These are phyloP conservation scores for Singerocomus rubriflavus DNA, from an alignment of 1,284 basidiomycete genomes.

Conservation along the genomic window DNA sequence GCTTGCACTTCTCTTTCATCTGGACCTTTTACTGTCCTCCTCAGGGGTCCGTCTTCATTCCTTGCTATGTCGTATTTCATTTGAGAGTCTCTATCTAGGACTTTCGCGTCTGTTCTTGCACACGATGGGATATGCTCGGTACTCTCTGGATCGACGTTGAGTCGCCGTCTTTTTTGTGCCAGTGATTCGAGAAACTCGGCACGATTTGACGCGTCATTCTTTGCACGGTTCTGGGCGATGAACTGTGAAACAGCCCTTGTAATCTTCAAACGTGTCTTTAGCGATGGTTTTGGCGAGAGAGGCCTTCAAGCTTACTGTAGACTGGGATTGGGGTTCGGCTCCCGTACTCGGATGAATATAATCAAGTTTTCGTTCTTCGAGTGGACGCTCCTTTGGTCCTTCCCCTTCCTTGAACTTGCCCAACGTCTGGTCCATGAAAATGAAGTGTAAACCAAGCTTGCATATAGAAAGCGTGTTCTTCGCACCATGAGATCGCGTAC, in stretches of 20 bases:
- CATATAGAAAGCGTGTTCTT: slow-evolving; percentile 8
- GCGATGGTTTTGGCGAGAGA: not conserved
- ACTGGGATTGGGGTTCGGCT: slow-evolving; percentile 47
- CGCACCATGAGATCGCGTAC: slow-evolving; percentile 52
- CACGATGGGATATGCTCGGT: slow-evolving; percentile 46
- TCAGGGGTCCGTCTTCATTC: slow-evolving; percentile 72
- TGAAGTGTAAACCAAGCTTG: not conserved
- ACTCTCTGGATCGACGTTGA: slow-evolving; percentile 31
- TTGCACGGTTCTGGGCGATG: slow-evolving; percentile 62
- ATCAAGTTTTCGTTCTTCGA: slow-evolving; percentile 65
- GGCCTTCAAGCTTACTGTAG: slow-evolving; percentile 45
- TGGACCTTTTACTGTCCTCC: slow-evolving; percentile 46
- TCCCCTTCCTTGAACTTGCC: slow-evolving; percentile 25
- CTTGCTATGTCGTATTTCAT: slow-evolving; percentile 82
- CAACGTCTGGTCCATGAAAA: slow-evolving; percentile 20
- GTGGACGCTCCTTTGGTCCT: slow-evolving; percentile 31
- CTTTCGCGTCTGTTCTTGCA: slow-evolving; percentile 68
- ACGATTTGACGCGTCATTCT: slow-evolving; percentile 72
- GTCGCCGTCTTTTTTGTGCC: slow-evolving; percentile 49
- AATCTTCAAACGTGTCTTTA: slow-evolving; percentile 40
- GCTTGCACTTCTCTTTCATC: slow-evolving; percentile 19
- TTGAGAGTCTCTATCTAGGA: slow-evolving; percentile 66
- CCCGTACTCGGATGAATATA: slow-evolving; percentile 50
- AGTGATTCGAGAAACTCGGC: slow-evolving; percentile 64
- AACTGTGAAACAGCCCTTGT: slow-evolving; percentile 68